phyloP scores from a whole-genome alignment of 305 asterid species.

The Fraxinus floribunda region DNA sequence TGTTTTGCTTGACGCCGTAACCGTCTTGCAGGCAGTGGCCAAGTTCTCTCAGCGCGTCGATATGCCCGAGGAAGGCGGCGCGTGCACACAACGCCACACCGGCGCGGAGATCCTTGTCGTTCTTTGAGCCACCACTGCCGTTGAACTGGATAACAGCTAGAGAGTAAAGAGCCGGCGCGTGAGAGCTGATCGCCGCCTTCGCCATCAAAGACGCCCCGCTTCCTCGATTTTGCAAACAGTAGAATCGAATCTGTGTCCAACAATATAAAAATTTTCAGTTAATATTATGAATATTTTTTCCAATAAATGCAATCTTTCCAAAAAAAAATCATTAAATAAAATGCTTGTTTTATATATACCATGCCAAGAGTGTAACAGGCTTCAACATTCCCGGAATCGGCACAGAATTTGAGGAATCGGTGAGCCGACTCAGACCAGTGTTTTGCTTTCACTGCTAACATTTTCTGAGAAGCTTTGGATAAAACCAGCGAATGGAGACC shows the following conservation, averaged over 20 bases:
- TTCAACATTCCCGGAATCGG: conserved; percentile 73
- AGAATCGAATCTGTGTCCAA: conserved; percentile 67
- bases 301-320: background rate
- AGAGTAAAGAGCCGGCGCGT: conserved; percentile 81
- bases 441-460: conserved; percentile 54
- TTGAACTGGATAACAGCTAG: conserved; percentile 82
- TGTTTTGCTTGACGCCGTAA: conserved; percentile 72
- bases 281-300: background rate
- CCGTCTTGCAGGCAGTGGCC: conserved; percentile 96
- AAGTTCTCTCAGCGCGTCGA: conserved; percentile 87
- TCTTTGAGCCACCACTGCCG: conserved; percentile 87
- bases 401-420: conserved; percentile 69
- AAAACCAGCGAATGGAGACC: conserved; percentile 54
- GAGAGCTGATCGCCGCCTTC: conserved; percentile 77
- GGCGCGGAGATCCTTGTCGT: conserved; percentile 71
- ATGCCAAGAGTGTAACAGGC: conserved; percentile 83
- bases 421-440: conserved; percentile 84
- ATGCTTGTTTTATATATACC: conserved; percentile 42
- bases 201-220: conserved; percentile 84
- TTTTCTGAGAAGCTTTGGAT: conserved; percentile 50
- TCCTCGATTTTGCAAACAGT: conserved; percentile 69
- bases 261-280: conserved; percentile 6
- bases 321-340: background rate
- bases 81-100: conserved; percentile 88
- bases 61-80: conserved; percentile 74